phyloP scores from a whole-genome alignment of 805 yeast species.

The Zygotorulaspora danielsina region DNA sequence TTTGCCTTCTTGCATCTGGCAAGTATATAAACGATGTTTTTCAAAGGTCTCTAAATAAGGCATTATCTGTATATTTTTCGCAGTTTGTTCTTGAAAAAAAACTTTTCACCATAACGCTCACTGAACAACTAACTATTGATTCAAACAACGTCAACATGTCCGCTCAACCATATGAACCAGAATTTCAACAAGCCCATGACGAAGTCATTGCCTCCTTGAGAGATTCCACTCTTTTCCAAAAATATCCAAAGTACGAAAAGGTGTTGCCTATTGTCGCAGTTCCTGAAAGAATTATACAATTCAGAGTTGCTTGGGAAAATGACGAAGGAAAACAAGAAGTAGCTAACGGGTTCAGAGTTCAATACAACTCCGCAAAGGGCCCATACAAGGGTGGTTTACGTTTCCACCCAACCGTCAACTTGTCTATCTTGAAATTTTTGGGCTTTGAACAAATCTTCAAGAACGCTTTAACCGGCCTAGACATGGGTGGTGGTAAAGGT shows the following conservation, averaged over 20 bases:
- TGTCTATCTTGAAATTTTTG: slow-evolving; percentile 89
- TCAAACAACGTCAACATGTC: too few relatives aligned
- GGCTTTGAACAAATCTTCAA: slow-evolving; percentile 99
- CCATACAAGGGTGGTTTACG: slow-evolving; percentile 99
- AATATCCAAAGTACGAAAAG: slow-evolving; percentile 85
- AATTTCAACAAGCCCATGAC: slow-evolving; percentile 97
- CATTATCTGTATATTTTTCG: too few relatives aligned
- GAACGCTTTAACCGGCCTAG: slow-evolving; percentile 94
- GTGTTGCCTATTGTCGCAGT: slow-evolving; percentile 86
- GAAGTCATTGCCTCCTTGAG: slow-evolving; percentile 85
- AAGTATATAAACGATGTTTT: too few relatives aligned
- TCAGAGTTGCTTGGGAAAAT: slow-evolving; percentile 97
- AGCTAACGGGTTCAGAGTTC: slow-evolving; percentile 97
- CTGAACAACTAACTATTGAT: too few relatives aligned
- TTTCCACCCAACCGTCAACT: slow-evolving; percentile 95
- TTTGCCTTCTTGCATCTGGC: too few relatives aligned
- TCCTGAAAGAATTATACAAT: slow-evolving; percentile 94
- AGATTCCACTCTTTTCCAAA: slow-evolving; percentile 84
- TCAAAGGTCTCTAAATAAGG: too few relatives aligned
- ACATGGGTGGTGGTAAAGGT: slow-evolving; percentile 99
- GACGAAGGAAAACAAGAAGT: slow-evolving; percentile 89
- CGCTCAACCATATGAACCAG: slow-evolving; percentile 63
- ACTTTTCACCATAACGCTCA: too few relatives aligned
- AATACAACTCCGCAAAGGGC: slow-evolving; percentile 96
- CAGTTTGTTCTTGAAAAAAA: too few relatives aligned